Percentiles rank a stretch among this genome's conserved stretches.
Conservation (phyloP, 2,329 filamentous ascomycete species). For the Penicillium italicum region DNA sequence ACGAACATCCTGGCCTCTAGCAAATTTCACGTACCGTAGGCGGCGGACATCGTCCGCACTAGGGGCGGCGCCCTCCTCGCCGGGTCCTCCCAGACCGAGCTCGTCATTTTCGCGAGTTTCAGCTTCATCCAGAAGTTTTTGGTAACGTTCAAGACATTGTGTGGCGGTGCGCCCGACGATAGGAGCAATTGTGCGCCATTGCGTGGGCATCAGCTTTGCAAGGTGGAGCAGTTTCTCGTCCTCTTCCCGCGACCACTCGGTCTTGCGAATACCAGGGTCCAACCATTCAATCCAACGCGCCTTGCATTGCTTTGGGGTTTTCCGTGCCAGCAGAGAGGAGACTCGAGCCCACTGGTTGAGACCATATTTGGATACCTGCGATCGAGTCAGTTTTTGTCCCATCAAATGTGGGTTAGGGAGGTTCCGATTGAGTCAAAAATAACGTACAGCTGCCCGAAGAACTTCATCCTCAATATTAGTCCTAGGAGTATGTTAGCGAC, state of each 20-base stretch:
- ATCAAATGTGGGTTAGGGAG: neutral
- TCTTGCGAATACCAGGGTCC: conserved; percentile 95
- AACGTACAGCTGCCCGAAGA: conserved; percentile 73
- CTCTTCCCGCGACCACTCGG: conserved; percentile 98
- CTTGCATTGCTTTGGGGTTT: conserved; percentile 99
- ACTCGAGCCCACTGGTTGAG: conserved; percentile 98
- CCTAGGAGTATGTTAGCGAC: conserved; percentile 35
- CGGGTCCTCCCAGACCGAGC: conserved; percentile 74
- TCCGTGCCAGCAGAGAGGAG: conserved; percentile 91
- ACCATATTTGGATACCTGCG: conserved; percentile 76
- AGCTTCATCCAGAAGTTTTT: conserved; percentile 92
- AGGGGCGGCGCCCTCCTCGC: conserved; percentile 80
- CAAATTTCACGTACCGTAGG: conserved; percentile 52
- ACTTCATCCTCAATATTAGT: conserved; percentile 85
- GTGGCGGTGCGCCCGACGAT: conserved; percentile 95
- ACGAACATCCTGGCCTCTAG: neutral
- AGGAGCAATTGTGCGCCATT: conserved; percentile 97
- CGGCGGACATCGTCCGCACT: conserved; percentile 88
- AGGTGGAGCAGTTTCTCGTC: conserved; percentile 96
- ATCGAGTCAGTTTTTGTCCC: conserved; percentile 12
- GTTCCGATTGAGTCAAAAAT: neutral
- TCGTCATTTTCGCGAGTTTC: conserved; percentile 81
- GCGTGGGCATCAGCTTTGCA: conserved; percentile 97
- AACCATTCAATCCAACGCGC: conserved; percentile 98
- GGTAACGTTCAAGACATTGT: conserved; percentile 94